Percentiles rank a stretch among this genome's conserved stretches.
These are phyloP conservation scores for Venturia nashicola DNA, from an alignment of 2,329 filamentous ascomycete species.

Conservation along the genomic window DNA sequence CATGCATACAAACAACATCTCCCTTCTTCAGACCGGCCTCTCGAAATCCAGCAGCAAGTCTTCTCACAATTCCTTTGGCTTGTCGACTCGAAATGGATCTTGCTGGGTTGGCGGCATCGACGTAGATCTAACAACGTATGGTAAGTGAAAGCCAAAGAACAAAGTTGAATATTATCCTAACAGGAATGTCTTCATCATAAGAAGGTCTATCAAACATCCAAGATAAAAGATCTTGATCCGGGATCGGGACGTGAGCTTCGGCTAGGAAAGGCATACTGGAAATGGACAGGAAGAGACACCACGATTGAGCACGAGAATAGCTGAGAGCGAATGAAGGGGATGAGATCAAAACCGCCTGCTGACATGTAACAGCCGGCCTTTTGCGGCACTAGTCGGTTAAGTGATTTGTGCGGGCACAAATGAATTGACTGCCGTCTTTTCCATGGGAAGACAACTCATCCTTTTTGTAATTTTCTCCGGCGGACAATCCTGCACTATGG, in stretches of 20 bases:
- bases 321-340: not conserved
- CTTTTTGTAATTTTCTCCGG: not conserved
- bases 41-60: conserved; percentile 11
- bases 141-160: not conserved
- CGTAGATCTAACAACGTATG: not conserved
- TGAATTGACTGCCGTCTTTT: not conserved
- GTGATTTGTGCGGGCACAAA: not conserved
- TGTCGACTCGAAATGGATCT: conserved; percentile 8
- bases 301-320: not conserved
- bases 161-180: not conserved
- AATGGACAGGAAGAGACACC: not conserved
- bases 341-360: not conserved
- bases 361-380: not conserved
- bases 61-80: conserved; percentile 6
- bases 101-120: conserved; percentile 10
- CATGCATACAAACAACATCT: conserved; percentile 11
- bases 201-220: conserved; percentile 12
- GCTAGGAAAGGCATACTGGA: conserved; percentile 15
- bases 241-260: conserved; percentile 10
- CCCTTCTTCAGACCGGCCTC: conserved; percentile 10
- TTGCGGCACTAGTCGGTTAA: not conserved
- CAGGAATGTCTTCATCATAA: conserved; percentile 10
- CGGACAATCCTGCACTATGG: no score
- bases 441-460: not conserved
- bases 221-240: conserved; percentile 12